Evolutionary conservation across 1,284 basidiomycete species (phyloP).

Genomic region (Irpex lacteus): DNA sequence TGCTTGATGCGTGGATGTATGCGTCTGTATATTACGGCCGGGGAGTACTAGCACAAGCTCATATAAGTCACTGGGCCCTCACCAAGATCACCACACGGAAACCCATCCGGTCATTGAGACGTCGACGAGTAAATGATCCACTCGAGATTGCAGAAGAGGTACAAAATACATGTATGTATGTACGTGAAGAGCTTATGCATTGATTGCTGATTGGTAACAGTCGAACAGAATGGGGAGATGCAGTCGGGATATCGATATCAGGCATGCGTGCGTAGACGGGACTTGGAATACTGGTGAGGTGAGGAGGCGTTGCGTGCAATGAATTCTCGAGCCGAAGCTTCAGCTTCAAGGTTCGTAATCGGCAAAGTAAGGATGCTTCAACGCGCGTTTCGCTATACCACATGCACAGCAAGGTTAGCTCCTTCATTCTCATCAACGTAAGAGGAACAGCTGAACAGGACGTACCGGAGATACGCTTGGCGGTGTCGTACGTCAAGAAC

Average conservation of each 20-base stretch:
- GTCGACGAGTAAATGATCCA: too few species aligned
- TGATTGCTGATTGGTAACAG: not conserved
- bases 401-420: not conserved
- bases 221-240: not conserved
- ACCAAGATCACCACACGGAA: too few species aligned
- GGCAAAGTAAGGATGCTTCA: slow-evolving; percentile 80
- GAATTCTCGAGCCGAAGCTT: too few species aligned
- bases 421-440: not conserved
- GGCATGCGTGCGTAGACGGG: too few species aligned
- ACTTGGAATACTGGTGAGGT: too few species aligned
- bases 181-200: not conserved
- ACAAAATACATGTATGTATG: not conserved
- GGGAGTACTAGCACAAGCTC: not conserved
- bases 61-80: not conserved
- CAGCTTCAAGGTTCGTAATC: slow-evolving; percentile 38
- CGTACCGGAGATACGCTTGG: slow-evolving; percentile 89
- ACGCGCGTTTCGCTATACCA: slow-evolving; percentile 75
- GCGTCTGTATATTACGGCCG: not conserved
- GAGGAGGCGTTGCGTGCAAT: too few species aligned
- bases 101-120: too few species aligned
- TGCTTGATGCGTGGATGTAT: not conserved
- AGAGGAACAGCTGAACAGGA: slow-evolving; percentile 4
- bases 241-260: not conserved
- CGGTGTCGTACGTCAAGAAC: slow-evolving; percentile 90
- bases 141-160: not conserved